phyloP scores from a whole-genome alignment of 208 protist genomes.

The Leishmania martiniquensis region DNA sequence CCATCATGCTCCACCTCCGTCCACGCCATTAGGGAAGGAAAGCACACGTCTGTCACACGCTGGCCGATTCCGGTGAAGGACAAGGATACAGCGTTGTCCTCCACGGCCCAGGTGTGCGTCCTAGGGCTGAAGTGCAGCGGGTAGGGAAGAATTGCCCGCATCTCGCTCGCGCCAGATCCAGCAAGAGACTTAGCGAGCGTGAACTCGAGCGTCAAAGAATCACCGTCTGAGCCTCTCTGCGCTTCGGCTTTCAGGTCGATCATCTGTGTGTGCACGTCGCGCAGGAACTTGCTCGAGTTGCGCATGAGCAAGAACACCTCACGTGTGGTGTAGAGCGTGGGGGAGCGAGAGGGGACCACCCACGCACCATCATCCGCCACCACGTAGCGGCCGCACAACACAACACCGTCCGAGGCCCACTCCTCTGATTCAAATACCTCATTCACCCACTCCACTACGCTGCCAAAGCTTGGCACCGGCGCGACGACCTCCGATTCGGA shows the following conservation, averaged over 20 bases:
- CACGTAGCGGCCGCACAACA: conserved; percentile 73
- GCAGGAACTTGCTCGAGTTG: conserved; percentile 73
- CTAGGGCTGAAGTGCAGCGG: conserved; percentile 16
- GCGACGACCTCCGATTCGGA: background rate
- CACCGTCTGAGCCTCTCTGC: background rate
- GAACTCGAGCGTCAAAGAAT: conserved; percentile 39
- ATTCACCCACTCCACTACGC: conserved; percentile 64
- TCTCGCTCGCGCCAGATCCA: conserved; percentile 56
- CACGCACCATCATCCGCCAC: conserved; percentile 86
- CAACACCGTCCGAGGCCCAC: conserved; percentile 58
- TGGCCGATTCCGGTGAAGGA: conserved; percentile 67
- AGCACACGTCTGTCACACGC: conserved; percentile 80
- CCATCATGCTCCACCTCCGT: conserved; percentile 59
- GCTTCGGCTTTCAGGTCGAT: background rate
- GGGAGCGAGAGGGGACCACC: conserved; percentile 69
- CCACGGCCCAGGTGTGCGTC: conserved; percentile 2
- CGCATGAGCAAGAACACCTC: conserved; percentile 88
- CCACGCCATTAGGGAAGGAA: conserved; percentile 78
- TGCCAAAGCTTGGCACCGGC: conserved; percentile 39
- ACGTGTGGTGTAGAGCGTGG: conserved; percentile 46
- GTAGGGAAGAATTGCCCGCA: conserved; percentile 77
- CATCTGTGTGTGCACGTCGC: conserved; percentile 67
- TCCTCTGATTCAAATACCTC: conserved; percentile 26
- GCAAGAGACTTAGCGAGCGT: conserved; percentile 65
- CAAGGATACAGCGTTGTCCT: conserved; percentile 20